phyloP scores from a whole-genome alignment of 75 land plant genomes.

The Ceratopteris richardii region DNA sequence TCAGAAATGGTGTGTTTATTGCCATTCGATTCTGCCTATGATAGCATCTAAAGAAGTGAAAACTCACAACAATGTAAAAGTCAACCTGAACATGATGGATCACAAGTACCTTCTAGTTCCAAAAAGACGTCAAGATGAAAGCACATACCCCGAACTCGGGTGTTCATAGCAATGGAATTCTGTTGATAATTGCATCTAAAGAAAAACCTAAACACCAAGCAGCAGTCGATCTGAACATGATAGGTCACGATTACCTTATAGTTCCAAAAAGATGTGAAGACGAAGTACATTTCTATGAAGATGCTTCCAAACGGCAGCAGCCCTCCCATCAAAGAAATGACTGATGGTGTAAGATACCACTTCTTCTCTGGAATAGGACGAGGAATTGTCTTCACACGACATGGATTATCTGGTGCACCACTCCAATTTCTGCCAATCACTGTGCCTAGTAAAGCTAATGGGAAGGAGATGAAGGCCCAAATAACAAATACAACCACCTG shows the following conservation, averaged over 20 bases:
- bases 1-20: too few relatives aligned
- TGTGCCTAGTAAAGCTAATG: slow-evolving; percentile 26
- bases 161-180: too few relatives aligned
- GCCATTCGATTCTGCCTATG: too few relatives aligned
- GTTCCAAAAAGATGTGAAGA: slow-evolving; percentile 35
- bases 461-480: slow-evolving; percentile 32
- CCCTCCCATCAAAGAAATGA: slow-evolving; percentile 28
- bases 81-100: too few relatives aligned
- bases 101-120: too few relatives aligned
- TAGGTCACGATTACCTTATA: slow-evolving; percentile 31
- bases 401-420: slow-evolving; percentile 28
- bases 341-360: slow-evolving; percentile 31
- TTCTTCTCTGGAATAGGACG: slow-evolving; percentile 37
- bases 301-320: slow-evolving; percentile 32
- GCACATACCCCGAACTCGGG: too few relatives aligned
- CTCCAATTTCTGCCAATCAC: slow-evolving; percentile 30
- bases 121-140: too few relatives aligned
- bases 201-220: too few relatives aligned
- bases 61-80: too few relatives aligned
- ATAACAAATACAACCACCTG: slow-evolving; percentile 32
- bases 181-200: too few relatives aligned
- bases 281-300: slow-evolving; percentile 36
- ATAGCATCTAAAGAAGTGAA: too few relatives aligned
- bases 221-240: too few relatives aligned
- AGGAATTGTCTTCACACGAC: slow-evolving; percentile 32